Conservation (phyloP, 1,284 basidiomycete species). For the Thelephora terrestris region DNA sequence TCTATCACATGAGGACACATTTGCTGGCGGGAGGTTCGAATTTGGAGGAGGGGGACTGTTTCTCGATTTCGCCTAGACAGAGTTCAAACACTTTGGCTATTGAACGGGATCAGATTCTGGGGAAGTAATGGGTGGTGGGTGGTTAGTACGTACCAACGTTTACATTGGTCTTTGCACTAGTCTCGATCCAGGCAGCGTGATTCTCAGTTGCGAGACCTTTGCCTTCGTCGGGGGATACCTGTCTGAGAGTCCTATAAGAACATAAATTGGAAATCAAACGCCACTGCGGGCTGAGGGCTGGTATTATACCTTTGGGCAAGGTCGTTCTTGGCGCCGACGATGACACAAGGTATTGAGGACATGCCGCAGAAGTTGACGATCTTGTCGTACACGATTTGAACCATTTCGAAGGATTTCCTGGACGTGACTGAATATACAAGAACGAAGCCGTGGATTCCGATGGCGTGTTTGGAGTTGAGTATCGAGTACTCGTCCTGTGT, state of each 20-base stretch:
- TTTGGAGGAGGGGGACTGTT: conserved; percentile 49
- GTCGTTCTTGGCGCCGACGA: conserved; percentile 95
- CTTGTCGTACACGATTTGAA: conserved; percentile 94
- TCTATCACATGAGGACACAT: conserved; percentile 61
- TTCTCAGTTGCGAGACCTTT: conserved; percentile 66
- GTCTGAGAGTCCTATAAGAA: conserved; percentile 40
- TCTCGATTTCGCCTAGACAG: conserved; percentile 83
- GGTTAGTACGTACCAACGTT: conserved; percentile 70
- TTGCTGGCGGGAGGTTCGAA: conserved; percentile 44
- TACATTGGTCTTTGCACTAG: conserved; percentile 80
- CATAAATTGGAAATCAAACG: conserved; percentile 13
- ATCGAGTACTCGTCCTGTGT: conserved; percentile 78
- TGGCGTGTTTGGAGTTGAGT: conserved; percentile 72
- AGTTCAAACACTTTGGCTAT: conserved; percentile 83
- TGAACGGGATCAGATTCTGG: conserved; percentile 1
- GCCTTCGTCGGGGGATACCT: conserved; percentile 70
- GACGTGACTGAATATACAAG: conserved; percentile 95
- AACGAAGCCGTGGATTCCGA: conserved; percentile 79
- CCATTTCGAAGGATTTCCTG: conserved; percentile 91
- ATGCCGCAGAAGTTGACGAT: conserved; percentile 92
- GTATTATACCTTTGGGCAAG: conserved; percentile 56
- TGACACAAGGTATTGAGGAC: conserved; percentile 86
- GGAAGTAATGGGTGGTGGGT: conserved; percentile 1
- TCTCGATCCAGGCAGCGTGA: conserved; percentile 78
- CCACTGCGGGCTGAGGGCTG: background rate